Conservation (phyloP, 495 filamentous ascomycete species). For the Cercophora sp. region DNA sequence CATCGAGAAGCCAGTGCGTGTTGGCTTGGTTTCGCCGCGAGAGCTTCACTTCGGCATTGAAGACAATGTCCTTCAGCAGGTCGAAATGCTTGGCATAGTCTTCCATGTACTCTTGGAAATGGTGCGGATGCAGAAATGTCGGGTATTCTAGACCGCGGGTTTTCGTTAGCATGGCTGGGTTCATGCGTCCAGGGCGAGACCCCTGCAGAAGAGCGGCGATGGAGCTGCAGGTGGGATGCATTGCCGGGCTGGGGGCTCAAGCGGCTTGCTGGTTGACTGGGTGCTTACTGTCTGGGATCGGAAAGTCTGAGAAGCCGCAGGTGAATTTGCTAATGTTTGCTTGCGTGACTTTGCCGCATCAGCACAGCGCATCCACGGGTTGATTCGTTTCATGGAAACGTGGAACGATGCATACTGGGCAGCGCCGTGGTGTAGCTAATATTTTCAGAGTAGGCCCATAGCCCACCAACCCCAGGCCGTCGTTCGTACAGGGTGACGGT, state of each 20-base stretch:
- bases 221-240: not conserved
- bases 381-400: not conserved
- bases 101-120: constrained; percentile 11
- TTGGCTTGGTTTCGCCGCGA: constrained; percentile 1
- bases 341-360: constrained; percentile 20
- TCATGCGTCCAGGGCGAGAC: no score
- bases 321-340: constrained; percentile 35
- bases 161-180: no score
- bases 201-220: no score
- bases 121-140: constrained; percentile 2
- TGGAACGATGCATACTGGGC: constrained; percentile 14
- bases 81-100: constrained; percentile 16
- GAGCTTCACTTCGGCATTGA: constrained; percentile 7
- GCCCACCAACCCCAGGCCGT: constrained; percentile 31
- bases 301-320: constrained; percentile 33
- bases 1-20: constrained; percentile 20
- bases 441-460: constrained; percentile 37
- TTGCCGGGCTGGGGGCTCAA: not conserved
- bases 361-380: not conserved
- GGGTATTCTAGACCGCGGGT: constrained; percentile 11
- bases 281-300: constrained; percentile 33
- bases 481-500: constrained; percentile 33
- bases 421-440: constrained; percentile 26
- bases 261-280: not conserved
- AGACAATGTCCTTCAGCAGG: constrained; percentile 15